Conservation (phyloP, 1,284 basidiomycete species). For the Sporisorium iseilematis-ciliati region DNA sequence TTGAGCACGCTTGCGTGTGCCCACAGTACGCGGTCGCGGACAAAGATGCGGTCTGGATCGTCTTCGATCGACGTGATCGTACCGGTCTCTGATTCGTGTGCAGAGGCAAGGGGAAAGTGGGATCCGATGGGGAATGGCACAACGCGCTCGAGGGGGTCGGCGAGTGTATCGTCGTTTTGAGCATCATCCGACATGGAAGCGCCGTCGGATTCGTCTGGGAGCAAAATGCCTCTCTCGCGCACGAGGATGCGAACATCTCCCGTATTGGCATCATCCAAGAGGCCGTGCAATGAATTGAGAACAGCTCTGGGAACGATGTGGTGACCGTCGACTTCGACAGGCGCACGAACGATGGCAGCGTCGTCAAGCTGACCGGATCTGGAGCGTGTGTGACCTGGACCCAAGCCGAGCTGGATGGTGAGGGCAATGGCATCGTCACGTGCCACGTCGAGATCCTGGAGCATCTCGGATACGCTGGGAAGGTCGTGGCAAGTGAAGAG, state of each 20-base stretch:
- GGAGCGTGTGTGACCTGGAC: constrained; percentile 41
- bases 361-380: constrained; percentile 11
- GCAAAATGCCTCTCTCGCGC: constrained; percentile 58
- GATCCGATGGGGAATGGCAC: constrained; percentile 43
- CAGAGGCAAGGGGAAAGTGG: constrained; percentile 17
- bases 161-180: neutral
- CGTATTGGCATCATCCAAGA: constrained; percentile 63
- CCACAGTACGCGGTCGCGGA: constrained; percentile 75
- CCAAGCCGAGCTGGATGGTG: constrained; percentile 60
- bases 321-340: constrained; percentile 53
- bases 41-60: constrained; percentile 44
- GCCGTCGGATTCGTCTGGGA: neutral
- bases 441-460: constrained; percentile 32
- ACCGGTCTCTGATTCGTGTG: constrained; percentile 16
- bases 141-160: neutral
- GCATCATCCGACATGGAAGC: constrained; percentile 23
- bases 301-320: constrained; percentile 56
- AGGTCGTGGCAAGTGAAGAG: constrained; percentile 59
- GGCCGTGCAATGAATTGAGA: constrained; percentile 47
- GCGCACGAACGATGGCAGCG: constrained; percentile 16
- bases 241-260: constrained; percentile 66
- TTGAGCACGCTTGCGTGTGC: constrained; percentile 75
- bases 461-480: constrained; percentile 53
- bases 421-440: constrained; percentile 56
- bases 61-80: constrained; percentile 21